These are phyloP conservation scores for Rhizopogon rudus DNA, from an alignment of 768 basidiomycete species.

Conservation along the genomic window DNA sequence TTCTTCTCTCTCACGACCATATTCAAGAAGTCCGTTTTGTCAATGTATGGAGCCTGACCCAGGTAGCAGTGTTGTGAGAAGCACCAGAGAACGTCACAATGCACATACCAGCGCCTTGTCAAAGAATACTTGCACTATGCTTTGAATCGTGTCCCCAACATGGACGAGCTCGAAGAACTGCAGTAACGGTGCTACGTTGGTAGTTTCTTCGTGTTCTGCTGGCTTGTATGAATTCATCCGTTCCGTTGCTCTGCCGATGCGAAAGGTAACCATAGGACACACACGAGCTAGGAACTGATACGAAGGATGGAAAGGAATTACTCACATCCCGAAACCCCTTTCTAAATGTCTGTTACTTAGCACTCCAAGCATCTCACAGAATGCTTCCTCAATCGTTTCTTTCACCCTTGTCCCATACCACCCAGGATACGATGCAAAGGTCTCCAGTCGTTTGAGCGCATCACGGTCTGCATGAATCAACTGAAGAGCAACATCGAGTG, in stretches of 20 bases:
- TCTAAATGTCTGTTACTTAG: conserved; percentile 75
- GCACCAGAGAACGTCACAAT: neutral
- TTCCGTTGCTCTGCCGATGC: conserved; percentile 63
- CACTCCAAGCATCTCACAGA: conserved; percentile 76
- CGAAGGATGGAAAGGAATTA: conserved; percentile 2
- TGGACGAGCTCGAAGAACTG: conserved; percentile 99
- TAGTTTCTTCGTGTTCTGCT: conserved; percentile 75
- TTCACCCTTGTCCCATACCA: conserved; percentile 81
- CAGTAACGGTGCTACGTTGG: conserved; percentile 84
- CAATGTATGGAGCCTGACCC: conserved; percentile 75
- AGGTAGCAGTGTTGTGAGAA: neutral
- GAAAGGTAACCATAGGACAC: neutral
- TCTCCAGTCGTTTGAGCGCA: conserved; percentile 87
- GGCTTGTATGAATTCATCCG: conserved; percentile 91
- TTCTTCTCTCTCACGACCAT: conserved; percentile 95
- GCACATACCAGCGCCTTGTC: conserved; percentile 84
- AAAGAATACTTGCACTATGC: conserved; percentile 97
- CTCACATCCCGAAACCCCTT: conserved; percentile 74
- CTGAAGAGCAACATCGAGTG: conserved; percentile 85
- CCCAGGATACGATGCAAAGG: conserved; percentile 84
- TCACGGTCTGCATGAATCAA: conserved; percentile 93
- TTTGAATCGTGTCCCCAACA: conserved; percentile 95
- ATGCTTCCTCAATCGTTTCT: conserved; percentile 93
- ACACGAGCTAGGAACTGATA: neutral
- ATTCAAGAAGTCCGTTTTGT: conserved; percentile 91